These are phyloP conservation scores for Fusarium sp. DNA, from an alignment of 2,329 filamentous ascomycete genomes.

Conservation along the genomic window DNA sequence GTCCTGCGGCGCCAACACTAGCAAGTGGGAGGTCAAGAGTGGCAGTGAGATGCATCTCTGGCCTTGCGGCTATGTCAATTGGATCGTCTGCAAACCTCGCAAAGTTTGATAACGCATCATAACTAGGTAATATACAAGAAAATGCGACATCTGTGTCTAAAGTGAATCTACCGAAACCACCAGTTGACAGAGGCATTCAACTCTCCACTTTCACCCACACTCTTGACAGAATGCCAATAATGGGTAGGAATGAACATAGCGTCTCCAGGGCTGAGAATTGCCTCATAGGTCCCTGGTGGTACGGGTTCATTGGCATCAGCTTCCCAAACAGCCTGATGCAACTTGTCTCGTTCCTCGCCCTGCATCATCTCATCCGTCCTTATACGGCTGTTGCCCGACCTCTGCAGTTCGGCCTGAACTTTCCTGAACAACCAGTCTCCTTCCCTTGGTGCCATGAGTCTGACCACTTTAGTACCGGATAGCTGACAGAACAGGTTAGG, in stretches of 20 bases:
- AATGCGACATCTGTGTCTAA: not conserved
- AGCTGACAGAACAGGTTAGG: constrained; percentile 92
- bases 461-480: constrained; percentile 75
- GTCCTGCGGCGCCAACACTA: constrained; percentile 58
- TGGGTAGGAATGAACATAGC: constrained; percentile 57
- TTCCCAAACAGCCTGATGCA: constrained; percentile 80
- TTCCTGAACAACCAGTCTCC: constrained; percentile 73
- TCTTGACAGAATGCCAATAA: constrained; percentile 61
- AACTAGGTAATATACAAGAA: constrained; percentile 1
- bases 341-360: constrained; percentile 72
- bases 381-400: constrained; percentile 61
- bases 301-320: constrained; percentile 26
- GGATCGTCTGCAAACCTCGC: constrained; percentile 61
- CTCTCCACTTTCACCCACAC: constrained; percentile 48
- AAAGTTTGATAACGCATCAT: constrained; percentile 13
- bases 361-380: constrained; percentile 93
- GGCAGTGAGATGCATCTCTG: constrained; percentile 61
- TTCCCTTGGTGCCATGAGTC: constrained; percentile 73
- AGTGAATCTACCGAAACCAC: constrained; percentile 55
- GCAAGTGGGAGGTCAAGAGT: constrained; percentile 61
- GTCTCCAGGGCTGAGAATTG: constrained; percentile 65
- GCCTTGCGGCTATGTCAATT: constrained; percentile 63
- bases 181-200: constrained; percentile 59
- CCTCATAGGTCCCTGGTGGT: constrained; percentile 59
- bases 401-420: constrained; percentile 57